These are phyloP conservation scores for Syzygium malaccense DNA, from an alignment of 441 rosid genomes.

Conservation along the genomic window DNA sequence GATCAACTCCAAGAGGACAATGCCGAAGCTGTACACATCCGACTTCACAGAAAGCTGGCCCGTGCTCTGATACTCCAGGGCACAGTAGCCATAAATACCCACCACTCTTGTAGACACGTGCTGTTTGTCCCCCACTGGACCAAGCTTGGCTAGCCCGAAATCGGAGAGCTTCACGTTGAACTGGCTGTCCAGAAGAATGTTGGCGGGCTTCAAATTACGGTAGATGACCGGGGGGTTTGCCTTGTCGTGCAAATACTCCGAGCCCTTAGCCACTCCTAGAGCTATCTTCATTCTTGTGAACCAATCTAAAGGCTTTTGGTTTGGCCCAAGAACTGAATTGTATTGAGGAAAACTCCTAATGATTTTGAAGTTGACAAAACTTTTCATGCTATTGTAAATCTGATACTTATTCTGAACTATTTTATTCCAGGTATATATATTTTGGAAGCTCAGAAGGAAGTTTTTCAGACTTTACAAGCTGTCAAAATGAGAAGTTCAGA, in stretches of 20 bases:
- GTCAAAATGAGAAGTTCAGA: too few species aligned
- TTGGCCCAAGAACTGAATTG: constrained; percentile 41
- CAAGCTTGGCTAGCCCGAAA: constrained; percentile 83
- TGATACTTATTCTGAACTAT: too few species aligned
- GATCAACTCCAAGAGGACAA: constrained; percentile 75
- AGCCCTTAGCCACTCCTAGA: constrained; percentile 64
- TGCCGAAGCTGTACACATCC: constrained; percentile 87
- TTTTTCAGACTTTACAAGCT: too few species aligned
- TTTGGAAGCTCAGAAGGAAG: too few species aligned
- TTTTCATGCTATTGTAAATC: too few species aligned
- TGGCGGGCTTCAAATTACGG: constrained; percentile 75
- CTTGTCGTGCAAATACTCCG: constrained; percentile 77
- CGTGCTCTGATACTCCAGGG: constrained; percentile 82
- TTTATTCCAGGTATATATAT: too few species aligned
- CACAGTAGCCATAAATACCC: constrained; percentile 97
- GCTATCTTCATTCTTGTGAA: constrained; percentile 69
- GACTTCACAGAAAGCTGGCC: constrained; percentile 73
- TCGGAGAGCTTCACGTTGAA: constrained; percentile 73
- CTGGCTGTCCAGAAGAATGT: constrained; percentile 55
- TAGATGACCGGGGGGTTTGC: constrained; percentile 86
- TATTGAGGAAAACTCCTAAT: too few species aligned
- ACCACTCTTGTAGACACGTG: constrained; percentile 82
- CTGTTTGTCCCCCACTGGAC: constrained; percentile 66
- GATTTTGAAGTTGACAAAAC: too few species aligned
- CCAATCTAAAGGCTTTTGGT: constrained; percentile 71